Evolutionary conservation across 2,329 filamentous ascomycete species (phyloP), one percentile per base, ranked within the genome.

Genomic region (Beauveria pseudobassiana): DNA sequence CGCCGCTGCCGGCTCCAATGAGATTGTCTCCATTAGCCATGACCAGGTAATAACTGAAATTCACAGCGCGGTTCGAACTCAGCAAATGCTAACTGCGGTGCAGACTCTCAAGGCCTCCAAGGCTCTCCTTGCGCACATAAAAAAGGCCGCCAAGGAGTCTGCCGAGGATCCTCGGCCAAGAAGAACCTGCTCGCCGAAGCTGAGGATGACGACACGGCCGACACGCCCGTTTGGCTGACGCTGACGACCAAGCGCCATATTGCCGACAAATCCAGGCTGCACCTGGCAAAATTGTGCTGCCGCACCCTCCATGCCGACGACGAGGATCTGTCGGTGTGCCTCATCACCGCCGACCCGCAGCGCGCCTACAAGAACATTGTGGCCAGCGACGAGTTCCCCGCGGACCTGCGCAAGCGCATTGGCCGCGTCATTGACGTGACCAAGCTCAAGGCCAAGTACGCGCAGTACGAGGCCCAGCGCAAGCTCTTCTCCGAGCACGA

Each of bases 341-440:
- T 97, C 64, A 96, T 96, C 74, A 91, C 88, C 61, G 90, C 91
- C 68, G 82, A 86, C 70, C 85, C 85, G 26, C 92, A 96, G 81
- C 86, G 92, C 66, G 83, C 86, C 60, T 96, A 95, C 82, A 98
- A 98, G 80, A 88, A 98, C 75, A 82, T 96, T 51, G 82, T 97
- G 65, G 87, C 86, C 57, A 85, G 88, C 61, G 83, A 88, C 48
- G 82, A 85, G 30, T 93, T 91, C 78, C 89, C 89, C 38, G 78
- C 80, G 62, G 80, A 82, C 52, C 81, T 91, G 64, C 80, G 84
- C 69, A 82, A 84, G 71, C 84, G 86, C 67, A 87, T 93, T 70
- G 87, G 85, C 57, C 83, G 87, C 66, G 84, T 99, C 51, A 88
- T 98, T 69, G 91, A 92, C 69, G 78, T 93, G 67, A 82, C 83